Percentiles rank a stretch among this genome's conserved stretches.
Conservation (phyloP, 2,329 filamentous ascomycete species). For the Fusarium tupiense region DNA sequence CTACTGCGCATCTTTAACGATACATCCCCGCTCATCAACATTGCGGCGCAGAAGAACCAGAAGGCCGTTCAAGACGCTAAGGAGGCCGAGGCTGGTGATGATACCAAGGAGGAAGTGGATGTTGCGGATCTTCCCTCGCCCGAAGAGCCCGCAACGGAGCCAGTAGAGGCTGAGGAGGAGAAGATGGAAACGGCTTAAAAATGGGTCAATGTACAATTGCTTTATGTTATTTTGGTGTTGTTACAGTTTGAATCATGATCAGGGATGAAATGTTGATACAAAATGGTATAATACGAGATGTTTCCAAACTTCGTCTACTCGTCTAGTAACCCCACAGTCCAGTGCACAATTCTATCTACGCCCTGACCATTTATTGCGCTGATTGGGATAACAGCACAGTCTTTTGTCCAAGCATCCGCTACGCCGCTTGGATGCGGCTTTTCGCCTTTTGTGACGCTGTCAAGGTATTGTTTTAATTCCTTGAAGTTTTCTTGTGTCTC, state of each 20-base stretch:
- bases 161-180: slow-evolving; percentile 12
- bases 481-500: slow-evolving; percentile 82
- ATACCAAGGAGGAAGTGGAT: slow-evolving; percentile 42
- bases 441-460: slow-evolving; percentile 68
- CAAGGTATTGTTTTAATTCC: slow-evolving; percentile 75
- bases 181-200: slow-evolving; percentile 32
- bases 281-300: slow-evolving; percentile 38
- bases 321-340: slow-evolving; percentile 75
- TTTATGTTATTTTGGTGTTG: slow-evolving; percentile 35
- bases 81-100: slow-evolving; percentile 40
- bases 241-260: slow-evolving; percentile 33
- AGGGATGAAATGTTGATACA: slow-evolving; percentile 31
- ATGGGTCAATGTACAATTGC: slow-evolving; percentile 28
- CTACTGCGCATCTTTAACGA: slow-evolving; percentile 91
- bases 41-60: slow-evolving; percentile 60
- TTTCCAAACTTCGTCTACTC: slow-evolving; percentile 43
- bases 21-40: slow-evolving; percentile 82
- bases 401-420: slow-evolving; percentile 64
- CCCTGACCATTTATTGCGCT: slow-evolving; percentile 91
- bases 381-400: slow-evolving; percentile 80
- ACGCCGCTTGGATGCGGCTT: slow-evolving; percentile 78
- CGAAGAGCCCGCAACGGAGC: slow-evolving; percentile 36
- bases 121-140: slow-evolving; percentile 53
- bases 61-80: slow-evolving; percentile 49
- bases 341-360: slow-evolving; percentile 77